These are phyloP conservation scores for Hirsutella minnesotensis DNA, from an alignment of 2,329 filamentous ascomycete genomes.

Conservation along the genomic window DNA sequence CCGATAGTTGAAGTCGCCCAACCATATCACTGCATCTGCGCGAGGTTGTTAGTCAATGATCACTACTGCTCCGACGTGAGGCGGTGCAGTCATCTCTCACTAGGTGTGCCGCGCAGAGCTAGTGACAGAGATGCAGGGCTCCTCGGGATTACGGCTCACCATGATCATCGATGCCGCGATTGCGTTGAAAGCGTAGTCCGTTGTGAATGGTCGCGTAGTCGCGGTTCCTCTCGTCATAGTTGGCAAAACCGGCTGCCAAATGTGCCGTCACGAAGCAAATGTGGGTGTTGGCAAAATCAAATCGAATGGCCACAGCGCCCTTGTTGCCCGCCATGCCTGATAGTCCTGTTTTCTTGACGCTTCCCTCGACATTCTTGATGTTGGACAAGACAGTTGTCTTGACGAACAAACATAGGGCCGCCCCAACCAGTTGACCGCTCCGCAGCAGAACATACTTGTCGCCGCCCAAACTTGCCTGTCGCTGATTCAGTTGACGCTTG, in stretches of 20 bases:
- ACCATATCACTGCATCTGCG: constrained; percentile 70
- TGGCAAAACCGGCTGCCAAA: constrained; percentile 88
- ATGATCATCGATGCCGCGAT: constrained; percentile 84
- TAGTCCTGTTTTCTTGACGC: constrained; percentile 86
- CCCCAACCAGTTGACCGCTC: constrained; percentile 88
- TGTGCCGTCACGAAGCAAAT: constrained; percentile 96
- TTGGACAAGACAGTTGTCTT: constrained; percentile 62
- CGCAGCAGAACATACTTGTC: constrained; percentile 82
- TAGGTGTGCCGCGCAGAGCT: too few relatives aligned
- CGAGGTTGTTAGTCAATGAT: background rate
- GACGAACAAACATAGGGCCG: constrained; percentile 85
- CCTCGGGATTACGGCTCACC: too few relatives aligned
- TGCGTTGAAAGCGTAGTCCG: constrained; percentile 81
- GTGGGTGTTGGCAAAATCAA: constrained; percentile 86
- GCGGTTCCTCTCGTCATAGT: constrained; percentile 90
- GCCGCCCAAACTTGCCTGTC: constrained; percentile 50
- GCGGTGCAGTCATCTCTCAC: too few relatives aligned
- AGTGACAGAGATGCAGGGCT: too few relatives aligned
- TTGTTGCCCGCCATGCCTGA: constrained; percentile 98
- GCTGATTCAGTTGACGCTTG: constrained; percentile 60
- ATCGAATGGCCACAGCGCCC: constrained; percentile 88
- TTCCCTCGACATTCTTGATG: constrained; percentile 95
- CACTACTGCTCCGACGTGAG: too few relatives aligned
- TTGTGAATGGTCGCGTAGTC: constrained; percentile 85
- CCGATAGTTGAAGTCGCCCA: constrained; percentile 97